phyloP scores from a whole-genome alignment of 148 eudicot species.

The Dysphania ambrosioides region DNA sequence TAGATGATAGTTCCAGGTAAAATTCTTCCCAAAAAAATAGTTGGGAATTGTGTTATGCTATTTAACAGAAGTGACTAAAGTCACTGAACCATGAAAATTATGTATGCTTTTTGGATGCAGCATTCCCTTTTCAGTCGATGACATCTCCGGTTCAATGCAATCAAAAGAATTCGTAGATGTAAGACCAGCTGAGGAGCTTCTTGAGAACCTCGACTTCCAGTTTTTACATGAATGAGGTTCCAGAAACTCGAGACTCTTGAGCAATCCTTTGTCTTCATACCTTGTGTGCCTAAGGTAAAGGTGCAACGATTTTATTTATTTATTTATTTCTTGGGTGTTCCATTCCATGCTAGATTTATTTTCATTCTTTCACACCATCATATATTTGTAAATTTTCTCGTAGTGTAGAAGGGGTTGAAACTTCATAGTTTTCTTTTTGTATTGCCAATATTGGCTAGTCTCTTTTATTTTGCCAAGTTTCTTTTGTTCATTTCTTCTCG shows the following conservation, averaged over 20 bases:
- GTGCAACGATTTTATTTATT: slow-evolving; percentile 33
- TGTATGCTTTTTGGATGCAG: slow-evolving; percentile 36
- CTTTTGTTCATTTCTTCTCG: slow-evolving; percentile 28
- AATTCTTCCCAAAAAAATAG: not conserved
- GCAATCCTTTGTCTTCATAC: slow-evolving; percentile 6
- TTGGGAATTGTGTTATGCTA: not conserved
- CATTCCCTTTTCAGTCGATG: slow-evolving; percentile 94
- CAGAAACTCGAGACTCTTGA: slow-evolving; percentile 20
- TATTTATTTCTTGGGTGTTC: too few species aligned
- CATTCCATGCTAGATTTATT: too few species aligned
- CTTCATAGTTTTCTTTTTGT: slow-evolving; percentile 16
- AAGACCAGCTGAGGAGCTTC: slow-evolving; percentile 68
- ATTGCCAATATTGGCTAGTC: not conserved
- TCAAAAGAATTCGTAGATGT: slow-evolving; percentile 78
- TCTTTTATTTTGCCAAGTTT: not conserved
- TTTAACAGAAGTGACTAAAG: not conserved
- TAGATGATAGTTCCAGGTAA: slow-evolving; percentile 97
- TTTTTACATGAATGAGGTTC: slow-evolving; percentile 75
- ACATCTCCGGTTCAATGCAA: slow-evolving; percentile 65
- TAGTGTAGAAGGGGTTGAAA: slow-evolving; percentile 22
- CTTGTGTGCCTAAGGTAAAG: slow-evolving; percentile 22
- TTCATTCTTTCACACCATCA: slow-evolving; percentile 26
- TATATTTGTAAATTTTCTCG: slow-evolving; percentile 36
- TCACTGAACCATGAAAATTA: not conserved
- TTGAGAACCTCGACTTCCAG: slow-evolving; percentile 82